Conservation (phyloP, 768 basidiomycete species). For the Favolaschia claudopus region DNA sequence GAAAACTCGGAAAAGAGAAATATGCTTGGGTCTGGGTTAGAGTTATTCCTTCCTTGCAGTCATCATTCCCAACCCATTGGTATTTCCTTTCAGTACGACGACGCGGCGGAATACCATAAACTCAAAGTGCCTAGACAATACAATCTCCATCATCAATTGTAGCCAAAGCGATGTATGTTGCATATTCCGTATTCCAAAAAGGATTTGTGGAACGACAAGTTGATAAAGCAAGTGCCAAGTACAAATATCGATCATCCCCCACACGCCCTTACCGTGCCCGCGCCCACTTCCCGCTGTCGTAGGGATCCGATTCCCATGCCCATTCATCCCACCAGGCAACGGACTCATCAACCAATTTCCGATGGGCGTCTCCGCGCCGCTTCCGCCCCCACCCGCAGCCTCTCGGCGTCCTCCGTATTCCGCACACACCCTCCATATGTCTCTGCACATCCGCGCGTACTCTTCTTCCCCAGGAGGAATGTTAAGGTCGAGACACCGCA, state of each 20-base stretch:
- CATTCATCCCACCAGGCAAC: background rate
- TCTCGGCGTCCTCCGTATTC: conserved; percentile 90
- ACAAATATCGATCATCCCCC: conserved; percentile 90
- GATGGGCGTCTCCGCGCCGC: conserved; percentile 34
- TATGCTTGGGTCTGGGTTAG: too few species aligned
- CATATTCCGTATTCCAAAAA: too few species aligned
- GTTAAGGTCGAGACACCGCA: conserved; percentile 93
- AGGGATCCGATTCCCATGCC: conserved; percentile 20
- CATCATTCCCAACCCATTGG: too few species aligned
- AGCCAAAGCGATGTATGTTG: too few species aligned
- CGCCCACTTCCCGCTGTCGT: conserved; percentile 49
- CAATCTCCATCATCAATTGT: too few species aligned
- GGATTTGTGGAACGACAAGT: too few species aligned
- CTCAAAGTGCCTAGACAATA: too few species aligned
- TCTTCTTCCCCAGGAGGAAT: conserved; percentile 87
- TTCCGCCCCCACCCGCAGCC: conserved; percentile 21
- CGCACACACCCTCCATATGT: conserved; percentile 90
- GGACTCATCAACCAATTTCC: background rate
- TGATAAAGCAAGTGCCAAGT: too few species aligned
- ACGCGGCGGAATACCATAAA: too few species aligned
- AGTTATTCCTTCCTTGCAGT: too few species aligned
- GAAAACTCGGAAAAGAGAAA: too few species aligned
- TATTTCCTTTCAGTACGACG: too few species aligned
- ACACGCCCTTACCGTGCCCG: conserved; percentile 73
- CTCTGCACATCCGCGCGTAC: conserved; percentile 85